A percentile compares a stretch with the other conserved stretches of the same genome.
Conservation (phyloP, 2,329 filamentous ascomycete genomes). For the Polychaeton citri region DNA sequence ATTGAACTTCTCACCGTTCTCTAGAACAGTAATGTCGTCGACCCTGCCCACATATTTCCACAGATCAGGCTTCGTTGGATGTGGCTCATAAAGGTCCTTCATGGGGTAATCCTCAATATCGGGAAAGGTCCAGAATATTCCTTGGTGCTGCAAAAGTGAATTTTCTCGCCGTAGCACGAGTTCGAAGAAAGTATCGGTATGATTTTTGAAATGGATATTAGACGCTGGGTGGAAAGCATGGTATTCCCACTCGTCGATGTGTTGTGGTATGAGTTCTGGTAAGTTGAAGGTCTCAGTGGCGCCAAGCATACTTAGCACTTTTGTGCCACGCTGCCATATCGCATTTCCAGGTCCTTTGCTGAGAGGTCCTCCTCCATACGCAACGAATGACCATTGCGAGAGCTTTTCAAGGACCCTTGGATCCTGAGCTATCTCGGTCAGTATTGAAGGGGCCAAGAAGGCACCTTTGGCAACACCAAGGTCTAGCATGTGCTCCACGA, state of each 20-base stretch:
- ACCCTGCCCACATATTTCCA: constrained; percentile 15
- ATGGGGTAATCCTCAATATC: constrained; percentile 15
- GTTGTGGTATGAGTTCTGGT: constrained; percentile 4
- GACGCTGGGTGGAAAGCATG: constrained; percentile 3
- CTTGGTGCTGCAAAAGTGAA: constrained; percentile 9
- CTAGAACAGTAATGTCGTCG: constrained; percentile 19
- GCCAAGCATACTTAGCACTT: constrained; percentile 4
- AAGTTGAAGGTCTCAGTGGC: constrained; percentile 6
- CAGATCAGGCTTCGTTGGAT: constrained; percentile 13
- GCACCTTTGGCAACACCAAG: constrained; percentile 3
- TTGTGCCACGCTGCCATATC: constrained; percentile 2
- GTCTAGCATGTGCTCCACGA: constrained; percentile 3
- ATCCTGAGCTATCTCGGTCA: constrained; percentile 7
- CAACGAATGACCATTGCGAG: constrained; percentile 4
- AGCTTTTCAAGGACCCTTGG: constrained; percentile 7
- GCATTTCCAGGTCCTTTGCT: constrained; percentile 1
- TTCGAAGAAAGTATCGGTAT: constrained; percentile 16
- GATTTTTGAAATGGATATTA: constrained; percentile 1
- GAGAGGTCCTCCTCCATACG: constrained; percentile 6
- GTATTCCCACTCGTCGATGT: constrained; percentile 5
- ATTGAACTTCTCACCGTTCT: constrained; percentile 20
- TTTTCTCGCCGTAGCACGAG: constrained; percentile 21
- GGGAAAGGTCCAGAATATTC: constrained; percentile 18
- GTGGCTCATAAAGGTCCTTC: constrained; percentile 16
- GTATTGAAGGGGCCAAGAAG: constrained; percentile 8